Percentiles rank a stretch among this genome's conserved stretches.
Conservation (phyloP, 202 grass and related monocot genomes). For the Saccharum hybrid region DNA sequence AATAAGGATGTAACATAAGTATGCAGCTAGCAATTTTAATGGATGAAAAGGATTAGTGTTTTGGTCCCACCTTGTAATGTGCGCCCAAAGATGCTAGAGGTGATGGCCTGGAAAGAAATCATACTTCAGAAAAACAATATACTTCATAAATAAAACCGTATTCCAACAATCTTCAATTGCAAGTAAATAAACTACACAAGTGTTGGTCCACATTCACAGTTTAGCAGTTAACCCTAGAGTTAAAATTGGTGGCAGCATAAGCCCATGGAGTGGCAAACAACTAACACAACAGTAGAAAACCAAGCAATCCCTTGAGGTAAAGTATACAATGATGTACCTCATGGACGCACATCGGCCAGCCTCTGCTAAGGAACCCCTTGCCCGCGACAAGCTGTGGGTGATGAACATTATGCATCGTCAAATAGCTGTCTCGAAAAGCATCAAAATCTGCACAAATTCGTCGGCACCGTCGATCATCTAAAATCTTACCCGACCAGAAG, state of each 20-base stretch:
- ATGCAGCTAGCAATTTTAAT: neutral
- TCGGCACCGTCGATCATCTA: neutral
- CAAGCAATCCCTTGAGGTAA: neutral
- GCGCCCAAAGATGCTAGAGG: conserved; percentile 38
- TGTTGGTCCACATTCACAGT: neutral
- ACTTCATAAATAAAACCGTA: no score
- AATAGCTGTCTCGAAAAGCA: neutral
- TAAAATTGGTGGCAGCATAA: neutral
- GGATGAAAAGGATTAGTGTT: conserved; percentile 26
- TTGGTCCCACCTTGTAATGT: conserved; percentile 50
- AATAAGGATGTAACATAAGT: conserved; percentile 50
- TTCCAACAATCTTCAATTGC: no score
- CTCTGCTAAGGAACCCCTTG: conserved; percentile 53
- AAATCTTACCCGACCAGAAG: conserved; percentile 55
- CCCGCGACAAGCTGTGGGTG: conserved; percentile 54
- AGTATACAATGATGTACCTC: conserved; percentile 43
- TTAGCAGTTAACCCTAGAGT: neutral
- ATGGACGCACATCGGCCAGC: conserved; percentile 43
- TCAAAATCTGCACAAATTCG: neutral
- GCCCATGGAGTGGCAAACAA: neutral
- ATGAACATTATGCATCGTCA: conserved; percentile 16
- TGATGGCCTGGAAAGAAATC: conserved; percentile 51
- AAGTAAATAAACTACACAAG: no score
- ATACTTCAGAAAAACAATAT: conserved; percentile 19
- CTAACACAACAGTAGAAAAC: neutral